Evolutionary conservation across 2,329 filamentous ascomycete species (phyloP).

Genomic region (Samsoniella hepiali): DNA sequence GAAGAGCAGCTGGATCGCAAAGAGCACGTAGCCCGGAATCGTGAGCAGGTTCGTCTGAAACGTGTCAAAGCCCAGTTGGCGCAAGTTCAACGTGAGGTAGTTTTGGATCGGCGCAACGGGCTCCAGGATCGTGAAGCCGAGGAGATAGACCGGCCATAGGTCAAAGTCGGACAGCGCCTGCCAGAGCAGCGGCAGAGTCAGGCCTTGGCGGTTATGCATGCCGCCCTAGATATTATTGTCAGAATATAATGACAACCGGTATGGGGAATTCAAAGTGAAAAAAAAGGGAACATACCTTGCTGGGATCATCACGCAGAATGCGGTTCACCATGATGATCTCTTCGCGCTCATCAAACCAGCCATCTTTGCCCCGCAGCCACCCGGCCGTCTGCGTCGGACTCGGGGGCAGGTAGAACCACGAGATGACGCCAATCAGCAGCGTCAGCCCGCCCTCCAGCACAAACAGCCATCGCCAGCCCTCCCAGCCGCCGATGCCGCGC

Average conservation of each 20-base stretch:
- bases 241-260: not conserved
- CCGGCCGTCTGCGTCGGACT: constrained; percentile 48
- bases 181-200: constrained; percentile 50
- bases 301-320: constrained; percentile 55
- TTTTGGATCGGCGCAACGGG: constrained; percentile 46
- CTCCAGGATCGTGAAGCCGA: constrained; percentile 47
- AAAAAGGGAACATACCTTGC: constrained; percentile 33
- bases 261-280: too few species aligned
- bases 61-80: constrained; percentile 54
- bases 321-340: constrained; percentile 61
- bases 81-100: constrained; percentile 59
- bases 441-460: constrained; percentile 50
- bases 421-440: constrained; percentile 47
- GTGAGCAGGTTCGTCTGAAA: constrained; percentile 62
- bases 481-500: constrained; percentile 34
- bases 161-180: constrained; percentile 51
- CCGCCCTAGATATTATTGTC: constrained; percentile 33
- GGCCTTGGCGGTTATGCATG: constrained; percentile 59
- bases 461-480: constrained; percentile 51
- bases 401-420: constrained; percentile 54
- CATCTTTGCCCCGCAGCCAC: constrained; percentile 49
- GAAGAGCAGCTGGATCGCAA: constrained; percentile 35
- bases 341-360: constrained; percentile 60
- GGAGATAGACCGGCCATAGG: constrained; percentile 47
- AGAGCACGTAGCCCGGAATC: constrained; percentile 51